phyloP scores from a whole-genome alignment of 495 filamentous ascomycete species.

The Penicillium riverlandense region DNA sequence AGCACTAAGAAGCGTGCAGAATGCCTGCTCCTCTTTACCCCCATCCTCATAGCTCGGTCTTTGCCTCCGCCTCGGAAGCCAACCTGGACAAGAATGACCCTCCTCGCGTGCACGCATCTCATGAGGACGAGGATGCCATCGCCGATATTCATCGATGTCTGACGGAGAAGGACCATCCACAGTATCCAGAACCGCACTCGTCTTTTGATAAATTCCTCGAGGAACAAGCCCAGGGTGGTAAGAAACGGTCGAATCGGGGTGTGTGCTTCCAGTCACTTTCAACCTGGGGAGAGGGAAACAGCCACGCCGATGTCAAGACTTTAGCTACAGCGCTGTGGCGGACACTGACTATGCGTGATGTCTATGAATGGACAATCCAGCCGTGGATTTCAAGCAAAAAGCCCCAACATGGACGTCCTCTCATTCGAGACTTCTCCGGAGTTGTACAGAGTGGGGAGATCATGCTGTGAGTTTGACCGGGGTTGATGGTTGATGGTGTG shows the following conservation, averaged over 20 bases:
- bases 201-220: conserved; percentile 33
- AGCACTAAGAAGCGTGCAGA: neutral
- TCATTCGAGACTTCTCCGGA: conserved; percentile 56
- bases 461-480: conserved; percentile 42
- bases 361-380: conserved; percentile 34
- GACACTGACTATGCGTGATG: conserved; percentile 26
- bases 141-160: conserved; percentile 28
- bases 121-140: conserved; percentile 28
- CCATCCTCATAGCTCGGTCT: conserved; percentile 16
- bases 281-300: conserved; percentile 27
- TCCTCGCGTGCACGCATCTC: conserved; percentile 22
- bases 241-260: conserved; percentile 26
- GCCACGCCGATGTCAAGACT: conserved; percentile 26
- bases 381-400: conserved; percentile 24
- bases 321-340: conserved; percentile 29
- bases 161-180: conserved; percentile 13
- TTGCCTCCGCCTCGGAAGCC: conserved; percentile 14
- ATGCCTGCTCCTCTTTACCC: conserved; percentile 28
- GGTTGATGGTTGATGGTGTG: neutral
- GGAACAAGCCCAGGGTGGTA: conserved; percentile 23
- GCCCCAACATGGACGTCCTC: conserved; percentile 21
- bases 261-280: conserved; percentile 32
- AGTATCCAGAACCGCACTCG: conserved; percentile 29
- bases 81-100: conserved; percentile 11
- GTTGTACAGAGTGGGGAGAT: conserved; percentile 66